These are phyloP conservation scores for Begonia fuchsioides DNA, from an alignment of 306 rosid genomes.

Conservation along the genomic window DNA sequence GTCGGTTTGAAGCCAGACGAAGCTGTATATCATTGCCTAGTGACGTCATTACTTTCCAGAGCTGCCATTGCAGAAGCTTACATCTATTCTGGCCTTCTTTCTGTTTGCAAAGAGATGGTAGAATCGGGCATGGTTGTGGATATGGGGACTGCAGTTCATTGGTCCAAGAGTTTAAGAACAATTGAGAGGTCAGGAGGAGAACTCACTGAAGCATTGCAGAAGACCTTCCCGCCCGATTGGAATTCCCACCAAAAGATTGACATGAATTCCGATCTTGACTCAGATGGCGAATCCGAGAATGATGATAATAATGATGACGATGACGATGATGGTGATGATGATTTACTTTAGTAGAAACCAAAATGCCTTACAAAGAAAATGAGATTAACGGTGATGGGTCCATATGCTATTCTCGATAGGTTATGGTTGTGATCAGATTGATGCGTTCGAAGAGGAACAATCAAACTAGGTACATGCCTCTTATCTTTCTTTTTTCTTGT, in stretches of 20 bases:
- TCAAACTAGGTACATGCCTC: background rate
- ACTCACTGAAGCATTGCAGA: conserved; percentile 76
- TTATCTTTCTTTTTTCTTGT: background rate
- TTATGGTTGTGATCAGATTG: background rate
- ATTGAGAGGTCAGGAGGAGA: conserved; percentile 83
- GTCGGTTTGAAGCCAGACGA: conserved; percentile 76
- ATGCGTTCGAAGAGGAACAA: no score
- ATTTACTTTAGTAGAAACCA: conserved; percentile 12
- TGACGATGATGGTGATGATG: no score
- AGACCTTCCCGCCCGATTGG: conserved; percentile 98
- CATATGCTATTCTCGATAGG: conserved; percentile 6
- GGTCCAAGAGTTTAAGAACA: conserved; percentile 73
- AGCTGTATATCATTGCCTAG: conserved; percentile 90
- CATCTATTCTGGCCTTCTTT: conserved; percentile 47
- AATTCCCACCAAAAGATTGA: conserved; percentile 29
- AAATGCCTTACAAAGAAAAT: background rate
- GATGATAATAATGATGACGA: conserved; percentile 6
- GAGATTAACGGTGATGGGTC: conserved; percentile 7
- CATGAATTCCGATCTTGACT: conserved; percentile 15
- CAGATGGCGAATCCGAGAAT: conserved; percentile 18
- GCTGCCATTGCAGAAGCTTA: conserved; percentile 67
- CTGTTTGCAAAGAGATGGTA: conserved; percentile 66
- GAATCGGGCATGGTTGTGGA: conserved; percentile 64
- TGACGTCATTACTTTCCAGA: conserved; percentile 89
- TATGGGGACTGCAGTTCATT: conserved; percentile 95